Conservation (phyloP, 305 asterid species). For the Caryopteris hybrid region DNA sequence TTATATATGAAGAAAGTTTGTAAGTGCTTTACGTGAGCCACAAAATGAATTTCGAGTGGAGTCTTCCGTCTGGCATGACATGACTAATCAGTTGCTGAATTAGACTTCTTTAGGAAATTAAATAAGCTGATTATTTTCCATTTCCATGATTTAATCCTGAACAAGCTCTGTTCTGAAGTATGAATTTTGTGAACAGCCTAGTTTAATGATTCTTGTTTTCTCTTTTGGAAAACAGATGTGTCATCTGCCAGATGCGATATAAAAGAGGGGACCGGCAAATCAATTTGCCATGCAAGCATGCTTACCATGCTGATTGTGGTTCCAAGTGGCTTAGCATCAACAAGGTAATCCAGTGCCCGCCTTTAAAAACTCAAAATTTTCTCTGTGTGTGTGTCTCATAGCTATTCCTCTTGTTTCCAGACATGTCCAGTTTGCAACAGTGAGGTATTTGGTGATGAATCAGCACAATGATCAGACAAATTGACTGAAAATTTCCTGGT, state of each 20-base stretch:
- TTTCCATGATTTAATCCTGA: too few relatives aligned
- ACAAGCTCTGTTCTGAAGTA: too few relatives aligned
- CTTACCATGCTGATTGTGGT: conserved; percentile 74
- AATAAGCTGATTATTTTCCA: too few relatives aligned
- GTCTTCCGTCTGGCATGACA: too few relatives aligned
- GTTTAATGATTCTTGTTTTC: neutral
- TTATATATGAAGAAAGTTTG: too few relatives aligned
- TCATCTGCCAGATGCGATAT: conserved; percentile 85
- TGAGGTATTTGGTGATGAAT: conserved; percentile 57
- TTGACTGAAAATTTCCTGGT: neutral
- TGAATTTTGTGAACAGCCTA: too few relatives aligned
- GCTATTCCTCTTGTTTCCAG: conserved; percentile 21
- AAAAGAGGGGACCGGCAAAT: conserved; percentile 83
- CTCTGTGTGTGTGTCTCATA: neutral
- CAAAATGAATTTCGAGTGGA: too few relatives aligned
- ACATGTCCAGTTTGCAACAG: conserved; percentile 81
- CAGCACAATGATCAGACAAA: conserved; percentile 27
- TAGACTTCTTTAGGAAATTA: too few relatives aligned
- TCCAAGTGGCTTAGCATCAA: conserved; percentile 92
- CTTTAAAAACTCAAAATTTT: neutral
- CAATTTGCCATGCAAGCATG: conserved; percentile 81
- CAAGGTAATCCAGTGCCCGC: conserved; percentile 45
- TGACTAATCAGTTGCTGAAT: too few relatives aligned
- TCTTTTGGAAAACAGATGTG: conserved; percentile 52
- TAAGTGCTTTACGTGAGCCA: too few relatives aligned